Conservation (phyloP, 2,329 filamentous ascomycete genomes). For the Hypoxylon sp. region DNA sequence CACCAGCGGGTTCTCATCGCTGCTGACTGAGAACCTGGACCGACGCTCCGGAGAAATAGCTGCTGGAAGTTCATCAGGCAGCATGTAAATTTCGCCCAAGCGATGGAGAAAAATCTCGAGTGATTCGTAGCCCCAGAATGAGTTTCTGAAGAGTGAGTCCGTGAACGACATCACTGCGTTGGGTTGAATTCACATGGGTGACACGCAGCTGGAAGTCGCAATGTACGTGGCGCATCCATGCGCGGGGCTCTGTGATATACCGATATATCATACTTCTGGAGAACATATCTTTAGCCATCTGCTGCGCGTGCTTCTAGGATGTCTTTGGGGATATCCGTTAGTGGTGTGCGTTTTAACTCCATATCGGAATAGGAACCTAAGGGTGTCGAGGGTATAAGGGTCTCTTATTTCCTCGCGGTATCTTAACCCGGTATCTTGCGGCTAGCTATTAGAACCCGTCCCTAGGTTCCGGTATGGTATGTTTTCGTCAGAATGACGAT, state of each 20-base stretch:
- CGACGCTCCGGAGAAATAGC: constrained; percentile 15
- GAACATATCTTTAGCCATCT: neutral
- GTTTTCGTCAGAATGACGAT: neutral
- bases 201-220: neutral
- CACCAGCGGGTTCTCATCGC: constrained; percentile 33
- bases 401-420: neutral
- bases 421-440: constrained; percentile 3
- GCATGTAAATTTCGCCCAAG: constrained; percentile 38
- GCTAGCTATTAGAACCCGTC: neutral
- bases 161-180: constrained; percentile 41
- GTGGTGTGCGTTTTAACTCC: constrained; percentile 26
- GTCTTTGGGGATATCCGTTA: constrained; percentile 39
- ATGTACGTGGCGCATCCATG: constrained; percentile 2
- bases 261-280: constrained; percentile 22
- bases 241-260: constrained; percentile 1
- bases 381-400: constrained; percentile 10
- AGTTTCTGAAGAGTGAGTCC: constrained; percentile 44
- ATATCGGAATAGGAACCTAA: neutral
- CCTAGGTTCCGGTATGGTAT: constrained; percentile 4
- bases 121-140: constrained; percentile 47
- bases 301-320: constrained; percentile 3
- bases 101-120: constrained; percentile 42
- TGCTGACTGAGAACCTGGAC: constrained; percentile 47
- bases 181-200: neutral
- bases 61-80: constrained; percentile 8